These are phyloP conservation scores for Neonectria neomacrospora DNA, from an alignment of 2,329 filamentous ascomycete genomes.

Conservation along the genomic window DNA sequence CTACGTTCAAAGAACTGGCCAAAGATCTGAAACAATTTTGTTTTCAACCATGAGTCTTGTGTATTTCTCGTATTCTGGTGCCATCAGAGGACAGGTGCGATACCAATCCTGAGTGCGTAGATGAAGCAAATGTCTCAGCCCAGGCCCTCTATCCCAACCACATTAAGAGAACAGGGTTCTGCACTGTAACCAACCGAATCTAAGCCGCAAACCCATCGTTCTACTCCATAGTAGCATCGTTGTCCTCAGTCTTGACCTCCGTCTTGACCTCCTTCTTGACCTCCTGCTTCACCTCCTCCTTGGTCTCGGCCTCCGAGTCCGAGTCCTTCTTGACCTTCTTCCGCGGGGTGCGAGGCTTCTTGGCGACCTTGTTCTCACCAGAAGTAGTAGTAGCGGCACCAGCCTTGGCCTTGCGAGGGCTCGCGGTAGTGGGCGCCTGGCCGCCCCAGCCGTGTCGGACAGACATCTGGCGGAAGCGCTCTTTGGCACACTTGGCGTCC, in stretches of 20 bases:
- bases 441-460: conserved; percentile 54
- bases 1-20: not conserved
- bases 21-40: not conserved
- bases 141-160: not conserved
- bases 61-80: not conserved
- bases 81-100: not conserved
- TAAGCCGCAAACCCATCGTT: conserved; percentile 6
- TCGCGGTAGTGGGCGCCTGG: conserved; percentile 25
- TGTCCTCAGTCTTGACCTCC: conserved; percentile 20
- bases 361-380: conserved; percentile 45
- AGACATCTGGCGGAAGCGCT: conserved; percentile 55
- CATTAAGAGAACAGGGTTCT: not conserved
- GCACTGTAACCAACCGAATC: not conserved
- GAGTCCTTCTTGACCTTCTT: conserved; percentile 49
- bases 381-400: conserved; percentile 30
- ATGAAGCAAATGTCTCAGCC: not conserved
- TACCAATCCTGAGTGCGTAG: not conserved
- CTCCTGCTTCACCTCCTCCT: conserved; percentile 31
- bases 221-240: not conserved
- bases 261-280: conserved; percentile 41
- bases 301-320: conserved; percentile 22
- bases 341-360: conserved; percentile 46
- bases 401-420: conserved; percentile 46
- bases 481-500: conserved; percentile 55
- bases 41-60: not conserved